phyloP scores from a whole-genome alignment of 176 grass and related monocot genomes.

The Musa acuminata region DNA sequence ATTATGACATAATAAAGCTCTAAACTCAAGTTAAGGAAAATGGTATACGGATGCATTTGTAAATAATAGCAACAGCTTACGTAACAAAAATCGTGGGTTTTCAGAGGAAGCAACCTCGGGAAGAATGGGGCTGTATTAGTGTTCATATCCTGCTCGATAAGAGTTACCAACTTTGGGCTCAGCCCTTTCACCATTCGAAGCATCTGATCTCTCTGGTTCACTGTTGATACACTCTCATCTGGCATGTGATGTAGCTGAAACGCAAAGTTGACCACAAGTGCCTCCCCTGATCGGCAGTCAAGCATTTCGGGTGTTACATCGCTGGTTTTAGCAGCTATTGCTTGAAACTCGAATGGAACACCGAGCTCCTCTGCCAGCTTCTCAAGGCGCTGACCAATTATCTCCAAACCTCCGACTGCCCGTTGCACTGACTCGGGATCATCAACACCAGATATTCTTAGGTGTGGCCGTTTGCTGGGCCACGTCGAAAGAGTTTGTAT shows the following conservation, averaged over 20 bases:
- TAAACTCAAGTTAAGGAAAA: too few relatives aligned
- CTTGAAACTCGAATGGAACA: constrained; percentile 71
- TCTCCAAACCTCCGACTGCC: constrained; percentile 66
- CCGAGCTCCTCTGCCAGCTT: constrained; percentile 63
- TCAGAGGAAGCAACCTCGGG: constrained; percentile 43
- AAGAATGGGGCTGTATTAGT: constrained; percentile 93
- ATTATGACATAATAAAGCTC: too few relatives aligned
- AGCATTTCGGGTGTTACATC: constrained; percentile 88
- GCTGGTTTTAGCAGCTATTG: constrained; percentile 57
- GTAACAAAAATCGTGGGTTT: too few relatives aligned
- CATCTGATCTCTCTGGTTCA: constrained; percentile 81
- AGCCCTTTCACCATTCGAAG: constrained; percentile 93
- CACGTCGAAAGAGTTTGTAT: constrained; percentile 55
- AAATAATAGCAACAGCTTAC: too few relatives aligned
- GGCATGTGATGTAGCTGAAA: constrained; percentile 98
- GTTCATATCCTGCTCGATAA: constrained; percentile 94
- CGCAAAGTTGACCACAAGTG: constrained; percentile 81
- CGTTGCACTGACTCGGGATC: constrained; percentile 95
- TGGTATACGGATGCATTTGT: too few relatives aligned
- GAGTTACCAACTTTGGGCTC: constrained; percentile 69
- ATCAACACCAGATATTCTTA: constrained; percentile 93
- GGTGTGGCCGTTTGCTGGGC: constrained; percentile 41
- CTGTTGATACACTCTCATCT: constrained; percentile 87
- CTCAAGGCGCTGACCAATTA: constrained; percentile 81
- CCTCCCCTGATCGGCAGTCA: constrained; percentile 60